Percentiles rank a stretch among this genome's conserved stretches.
These are phyloP conservation scores for Salicornia ramosissima DNA, from an alignment of 148 eudicot species.

Conservation along the genomic window DNA sequence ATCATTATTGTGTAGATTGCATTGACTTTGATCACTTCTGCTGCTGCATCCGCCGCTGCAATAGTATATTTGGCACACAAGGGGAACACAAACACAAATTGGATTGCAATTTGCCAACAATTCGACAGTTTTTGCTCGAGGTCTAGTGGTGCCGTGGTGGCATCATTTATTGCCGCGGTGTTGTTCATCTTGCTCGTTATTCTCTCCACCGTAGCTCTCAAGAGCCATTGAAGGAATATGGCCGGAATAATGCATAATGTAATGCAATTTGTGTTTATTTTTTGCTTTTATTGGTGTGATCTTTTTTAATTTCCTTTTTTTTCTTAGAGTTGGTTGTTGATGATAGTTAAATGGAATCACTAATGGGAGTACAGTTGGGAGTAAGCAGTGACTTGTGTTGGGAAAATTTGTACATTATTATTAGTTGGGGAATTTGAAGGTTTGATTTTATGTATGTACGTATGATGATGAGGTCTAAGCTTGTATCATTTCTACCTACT, in stretches of 20 bases:
- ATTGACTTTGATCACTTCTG: constrained; percentile 42
- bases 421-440: constrained; percentile 8
- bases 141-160: constrained; percentile 64
- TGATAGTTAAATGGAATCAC: constrained; percentile 10
- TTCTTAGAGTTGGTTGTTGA: constrained; percentile 6
- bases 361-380: not conserved
- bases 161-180: constrained; percentile 44
- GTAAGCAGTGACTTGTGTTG: constrained; percentile 5
- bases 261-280: not conserved
- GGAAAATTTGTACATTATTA: constrained; percentile 7
- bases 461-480: not conserved
- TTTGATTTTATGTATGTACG: not conserved
- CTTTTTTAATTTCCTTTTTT: no score
- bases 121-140: constrained; percentile 59
- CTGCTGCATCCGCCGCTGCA: constrained; percentile 56
- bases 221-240: constrained; percentile 12
- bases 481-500: not conserved
- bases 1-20: constrained; percentile 45
- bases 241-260: no score
- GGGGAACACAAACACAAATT: constrained; percentile 59
- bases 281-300: not conserved
- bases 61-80: constrained; percentile 75
- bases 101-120: constrained; percentile 77
- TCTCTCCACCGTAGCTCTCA: constrained; percentile 49
- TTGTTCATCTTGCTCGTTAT: constrained; percentile 41